phyloP scores from a whole-genome alignment of 202 grass and related monocot genomes.

The Panicum virgatum region DNA sequence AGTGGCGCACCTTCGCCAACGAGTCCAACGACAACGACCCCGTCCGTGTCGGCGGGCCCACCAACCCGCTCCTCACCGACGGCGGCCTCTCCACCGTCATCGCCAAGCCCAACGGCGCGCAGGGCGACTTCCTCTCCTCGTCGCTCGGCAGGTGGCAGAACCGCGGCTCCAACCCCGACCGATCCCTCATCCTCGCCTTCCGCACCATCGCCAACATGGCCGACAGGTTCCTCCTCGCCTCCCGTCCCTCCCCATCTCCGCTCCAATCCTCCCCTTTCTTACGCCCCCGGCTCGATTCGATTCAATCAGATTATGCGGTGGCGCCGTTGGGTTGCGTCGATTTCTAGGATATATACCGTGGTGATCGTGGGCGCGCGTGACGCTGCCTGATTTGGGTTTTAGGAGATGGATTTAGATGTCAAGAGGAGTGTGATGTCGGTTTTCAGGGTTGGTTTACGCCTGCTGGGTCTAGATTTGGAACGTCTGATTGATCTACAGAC shows the following conservation, averaged over 20 bases:
- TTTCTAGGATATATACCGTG: neutral
- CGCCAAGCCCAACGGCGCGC: constrained; percentile 78
- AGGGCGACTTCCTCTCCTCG: constrained; percentile 69
- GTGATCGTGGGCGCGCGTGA: neutral
- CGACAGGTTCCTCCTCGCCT: constrained; percentile 43
- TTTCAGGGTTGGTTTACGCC: neutral
- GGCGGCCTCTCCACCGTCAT: constrained; percentile 86
- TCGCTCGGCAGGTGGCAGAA: constrained; percentile 86
- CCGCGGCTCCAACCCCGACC: constrained; percentile 73
- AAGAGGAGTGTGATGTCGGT: neutral
- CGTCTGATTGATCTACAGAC: neutral
- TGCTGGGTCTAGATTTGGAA: constrained; percentile 28
- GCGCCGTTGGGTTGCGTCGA: neutral
- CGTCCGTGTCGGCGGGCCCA: constrained; percentile 76
- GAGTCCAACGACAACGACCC: constrained; percentile 88
- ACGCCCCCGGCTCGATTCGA: neutral
- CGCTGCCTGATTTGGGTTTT: constrained; percentile 20
- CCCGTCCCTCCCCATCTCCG: too few relatives aligned
- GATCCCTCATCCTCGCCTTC: constrained; percentile 84
- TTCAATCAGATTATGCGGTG: constrained; percentile 3
- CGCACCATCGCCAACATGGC: constrained; percentile 91
- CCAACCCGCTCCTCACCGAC: constrained; percentile 80
- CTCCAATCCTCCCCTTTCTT: neutral
- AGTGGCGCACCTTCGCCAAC: constrained; percentile 94
- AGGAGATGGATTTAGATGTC: neutral